A percentile compares a stretch with the other conserved stretches of the same genome.
phyloP scores from a whole-genome alignment of 2,329 filamentous ascomycete species.

The Fusarium marasasianum region DNA sequence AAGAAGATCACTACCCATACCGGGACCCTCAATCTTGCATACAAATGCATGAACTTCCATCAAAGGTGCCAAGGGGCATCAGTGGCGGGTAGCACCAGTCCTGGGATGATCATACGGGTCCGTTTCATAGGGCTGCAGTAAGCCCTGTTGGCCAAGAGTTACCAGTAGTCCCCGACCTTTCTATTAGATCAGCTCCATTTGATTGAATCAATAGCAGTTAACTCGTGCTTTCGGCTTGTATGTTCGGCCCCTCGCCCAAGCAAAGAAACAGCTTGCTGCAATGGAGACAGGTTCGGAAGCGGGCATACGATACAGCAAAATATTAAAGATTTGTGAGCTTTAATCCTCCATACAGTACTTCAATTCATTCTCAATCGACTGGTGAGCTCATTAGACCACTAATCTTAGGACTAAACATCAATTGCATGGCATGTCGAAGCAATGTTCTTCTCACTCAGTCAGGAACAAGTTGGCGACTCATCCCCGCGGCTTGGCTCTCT shows the following conservation, averaged over 20 bases:
- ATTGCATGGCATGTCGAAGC: too few species aligned
- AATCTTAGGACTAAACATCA: not conserved
- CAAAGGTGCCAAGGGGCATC: not conserved
- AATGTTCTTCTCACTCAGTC: not conserved
- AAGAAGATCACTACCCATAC: too few species aligned
- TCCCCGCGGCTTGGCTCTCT: too few species aligned
- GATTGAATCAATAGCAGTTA: too few species aligned
- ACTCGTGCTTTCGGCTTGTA: not conserved
- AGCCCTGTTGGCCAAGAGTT: not conserved
- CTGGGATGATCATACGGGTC: not conserved
- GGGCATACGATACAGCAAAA: not conserved
- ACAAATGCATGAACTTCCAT: not conserved
- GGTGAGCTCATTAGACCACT: not conserved
- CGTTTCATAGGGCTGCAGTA: not conserved
- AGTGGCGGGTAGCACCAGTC: not conserved
- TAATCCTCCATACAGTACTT: not conserved
- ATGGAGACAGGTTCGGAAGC: too few species aligned
- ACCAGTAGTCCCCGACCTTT: not conserved
- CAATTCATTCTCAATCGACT: accelerated
- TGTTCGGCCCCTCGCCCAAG: not conserved
- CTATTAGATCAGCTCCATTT: accelerated
- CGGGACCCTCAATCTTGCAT: not conserved
- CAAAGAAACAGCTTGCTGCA: too few species aligned
- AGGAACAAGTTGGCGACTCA: not conserved
- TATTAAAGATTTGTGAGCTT: too few species aligned